These are phyloP conservation scores for Amylocystis lapponica DNA, from an alignment of 768 basidiomycete genomes.

Conservation along the genomic window DNA sequence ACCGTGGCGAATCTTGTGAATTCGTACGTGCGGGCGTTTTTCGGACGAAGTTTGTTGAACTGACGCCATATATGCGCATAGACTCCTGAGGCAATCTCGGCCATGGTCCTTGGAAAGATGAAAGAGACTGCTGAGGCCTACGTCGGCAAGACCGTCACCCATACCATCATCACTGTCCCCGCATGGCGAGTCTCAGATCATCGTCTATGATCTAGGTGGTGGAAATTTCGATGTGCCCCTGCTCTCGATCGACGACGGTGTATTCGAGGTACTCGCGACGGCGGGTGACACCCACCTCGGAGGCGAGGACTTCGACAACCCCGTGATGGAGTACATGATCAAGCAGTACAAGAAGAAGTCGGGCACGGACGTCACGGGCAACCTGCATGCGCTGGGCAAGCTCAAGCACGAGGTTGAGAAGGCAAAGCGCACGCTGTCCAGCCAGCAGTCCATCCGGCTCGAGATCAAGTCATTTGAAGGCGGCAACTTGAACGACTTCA, in stretches of 20 bases:
- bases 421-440: no score
- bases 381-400: conserved; percentile 59
- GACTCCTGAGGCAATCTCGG: conserved; percentile 91
- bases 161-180: conserved; percentile 97
- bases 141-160: conserved; percentile 91
- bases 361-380: no score
- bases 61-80: conserved; percentile 26
- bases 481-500: conserved; percentile 99
- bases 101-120: conserved; percentile 96
- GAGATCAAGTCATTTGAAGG: conserved; percentile 95
- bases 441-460: conserved; percentile 82
- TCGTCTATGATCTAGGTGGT: conserved; percentile 97
- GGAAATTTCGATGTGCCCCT: conserved; percentile 99
- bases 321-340: no score
- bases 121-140: conserved; percentile 99
- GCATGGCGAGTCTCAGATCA: conserved; percentile 94
- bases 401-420: conserved; percentile 62
- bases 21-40: conserved; percentile 53
- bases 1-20: conserved; percentile 72
- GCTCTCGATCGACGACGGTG: conserved; percentile 61
- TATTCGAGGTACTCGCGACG: conserved; percentile 51
- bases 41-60: not conserved
- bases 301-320: no score
- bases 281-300: no score
- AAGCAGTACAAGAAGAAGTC: no score